These are phyloP conservation scores for Peronospora destructor DNA, from an alignment of 352 stramenopile genomes.

Conservation along the genomic window DNA sequence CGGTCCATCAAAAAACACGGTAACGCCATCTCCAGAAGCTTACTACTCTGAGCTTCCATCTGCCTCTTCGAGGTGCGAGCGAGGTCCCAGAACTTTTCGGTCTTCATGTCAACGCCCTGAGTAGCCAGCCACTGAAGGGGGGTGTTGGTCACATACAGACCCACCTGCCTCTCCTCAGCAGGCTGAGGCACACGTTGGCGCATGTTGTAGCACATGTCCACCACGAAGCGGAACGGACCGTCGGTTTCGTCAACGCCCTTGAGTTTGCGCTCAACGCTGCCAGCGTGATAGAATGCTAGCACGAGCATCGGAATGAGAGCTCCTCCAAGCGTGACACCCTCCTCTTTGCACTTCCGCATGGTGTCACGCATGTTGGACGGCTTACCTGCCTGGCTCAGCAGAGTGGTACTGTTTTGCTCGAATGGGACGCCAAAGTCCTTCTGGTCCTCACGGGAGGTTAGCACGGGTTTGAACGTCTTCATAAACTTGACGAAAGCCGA, in stretches of 20 bases:
- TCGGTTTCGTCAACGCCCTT: slow-evolving; percentile 14
- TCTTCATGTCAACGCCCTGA: slow-evolving; percentile 40
- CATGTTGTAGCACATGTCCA: slow-evolving; percentile 49
- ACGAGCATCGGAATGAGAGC: slow-evolving; percentile 39
- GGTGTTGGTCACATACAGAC: slow-evolving; percentile 40
- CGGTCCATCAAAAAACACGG: slow-evolving; percentile 30
- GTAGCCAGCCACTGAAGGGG: slow-evolving; percentile 39
- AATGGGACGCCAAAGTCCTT: slow-evolving; percentile 33
- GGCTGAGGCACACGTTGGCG: slow-evolving; percentile 23
- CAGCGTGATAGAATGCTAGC: slow-evolving; percentile 44
- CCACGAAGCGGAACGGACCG: slow-evolving; percentile 32
- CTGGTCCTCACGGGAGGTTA: slow-evolving; percentile 38
- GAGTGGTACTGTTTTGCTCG: slow-evolving; percentile 35
- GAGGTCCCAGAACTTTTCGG: slow-evolving; percentile 46
- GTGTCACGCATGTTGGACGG: slow-evolving; percentile 37
- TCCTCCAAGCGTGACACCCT: slow-evolving; percentile 37
- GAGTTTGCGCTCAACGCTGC: slow-evolving; percentile 30
- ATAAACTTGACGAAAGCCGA: slow-evolving; percentile 36
- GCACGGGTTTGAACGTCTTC: slow-evolving; percentile 40
- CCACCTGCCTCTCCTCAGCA: slow-evolving; percentile 31
- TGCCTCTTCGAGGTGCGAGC: slow-evolving; percentile 35
- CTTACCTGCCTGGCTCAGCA: slow-evolving; percentile 35
- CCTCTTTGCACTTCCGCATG: slow-evolving; percentile 34
- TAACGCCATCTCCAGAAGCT: slow-evolving; percentile 46
- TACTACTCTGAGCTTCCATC: slow-evolving; percentile 13